A percentile compares a stretch with the other conserved stretches of the same genome.
These are phyloP conservation scores for Byssochlamys sp. DNA, from an alignment of 2,329 filamentous ascomycete species.

Conservation along the genomic window DNA sequence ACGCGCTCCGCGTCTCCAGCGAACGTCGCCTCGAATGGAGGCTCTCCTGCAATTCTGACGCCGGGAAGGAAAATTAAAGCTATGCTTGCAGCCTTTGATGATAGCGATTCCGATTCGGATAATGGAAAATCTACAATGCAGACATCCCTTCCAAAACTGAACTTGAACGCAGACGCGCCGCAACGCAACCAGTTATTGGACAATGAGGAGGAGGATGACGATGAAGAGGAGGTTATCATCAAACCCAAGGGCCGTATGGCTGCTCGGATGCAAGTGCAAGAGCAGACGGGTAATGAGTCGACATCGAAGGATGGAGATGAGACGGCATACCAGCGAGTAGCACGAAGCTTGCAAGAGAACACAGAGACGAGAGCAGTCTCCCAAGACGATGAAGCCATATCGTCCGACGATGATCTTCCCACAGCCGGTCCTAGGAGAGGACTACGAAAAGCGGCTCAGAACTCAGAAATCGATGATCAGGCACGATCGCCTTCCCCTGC, in stretches of 20 bases:
- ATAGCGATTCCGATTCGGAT: slow-evolving; percentile 39
- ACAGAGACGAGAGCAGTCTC: background rate
- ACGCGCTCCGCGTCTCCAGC: slow-evolving; percentile 22
- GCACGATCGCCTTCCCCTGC: slow-evolving; percentile 13
- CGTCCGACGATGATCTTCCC: slow-evolving; percentile 22
- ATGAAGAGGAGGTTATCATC: slow-evolving; percentile 42
- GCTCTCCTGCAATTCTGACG: slow-evolving; percentile 29
- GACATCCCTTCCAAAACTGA: background rate
- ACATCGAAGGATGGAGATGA: slow-evolving; percentile 16
- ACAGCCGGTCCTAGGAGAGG: slow-evolving; percentile 19
- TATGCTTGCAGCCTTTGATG: slow-evolving; percentile 40
- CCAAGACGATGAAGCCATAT: slow-evolving; percentile 26
- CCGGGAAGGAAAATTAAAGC: slow-evolving; percentile 41
- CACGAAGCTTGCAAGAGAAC: slow-evolving; percentile 5
- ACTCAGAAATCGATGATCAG: slow-evolving; percentile 17
- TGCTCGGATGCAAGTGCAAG: slow-evolving; percentile 48
- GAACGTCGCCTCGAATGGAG: slow-evolving; percentile 2
- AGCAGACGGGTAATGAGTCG: slow-evolving; percentile 9
- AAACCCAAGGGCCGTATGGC: slow-evolving; percentile 56
- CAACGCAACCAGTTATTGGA: slow-evolving; percentile 3
- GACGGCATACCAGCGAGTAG: slow-evolving; percentile 33
- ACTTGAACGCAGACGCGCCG: background rate
- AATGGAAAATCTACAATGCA: slow-evolving; percentile 15
- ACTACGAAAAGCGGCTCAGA: slow-evolving; percentile 15
- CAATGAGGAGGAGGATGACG: slow-evolving; percentile 22